Evolutionary conservation across 192 early-diverging fungal species (phyloP).

Genomic region (Diversispora epigaea): DNA sequence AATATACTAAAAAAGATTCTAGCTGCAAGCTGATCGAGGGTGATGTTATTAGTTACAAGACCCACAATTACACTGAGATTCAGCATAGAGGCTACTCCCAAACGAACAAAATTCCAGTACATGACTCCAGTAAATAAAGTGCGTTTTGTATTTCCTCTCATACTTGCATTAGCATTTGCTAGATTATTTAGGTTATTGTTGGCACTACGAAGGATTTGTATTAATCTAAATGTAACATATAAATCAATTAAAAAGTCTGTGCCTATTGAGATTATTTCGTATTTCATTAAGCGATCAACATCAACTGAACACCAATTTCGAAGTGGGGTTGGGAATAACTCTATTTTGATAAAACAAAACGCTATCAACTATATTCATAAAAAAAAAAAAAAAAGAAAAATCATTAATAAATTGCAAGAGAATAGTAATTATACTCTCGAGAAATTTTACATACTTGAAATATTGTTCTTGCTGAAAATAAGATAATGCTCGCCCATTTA

Average conservation of each 20-base stretch:
- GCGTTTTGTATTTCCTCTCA: neutral
- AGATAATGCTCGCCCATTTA: neutral
- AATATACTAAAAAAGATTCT: neutral
- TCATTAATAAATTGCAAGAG: neutral
- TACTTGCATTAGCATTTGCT: neutral
- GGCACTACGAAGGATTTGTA: neutral
- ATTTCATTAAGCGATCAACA: no score
- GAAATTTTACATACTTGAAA: neutral
- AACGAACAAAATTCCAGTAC: conserved; percentile 30
- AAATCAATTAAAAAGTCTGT: conserved; percentile 10
- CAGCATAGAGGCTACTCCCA: neutral
- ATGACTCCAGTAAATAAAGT: conserved; percentile 26
- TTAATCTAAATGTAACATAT: neutral
- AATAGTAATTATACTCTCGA: neutral
- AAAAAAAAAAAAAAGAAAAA: neutral
- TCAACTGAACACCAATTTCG: neutral
- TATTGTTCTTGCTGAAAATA: neutral
- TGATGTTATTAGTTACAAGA: no score
- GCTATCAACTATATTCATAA: neutral
- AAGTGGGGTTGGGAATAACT: neutral
- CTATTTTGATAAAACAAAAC: neutral
- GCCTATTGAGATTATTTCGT: neutral
- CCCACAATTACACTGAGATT: neutral
- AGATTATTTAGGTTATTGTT: conserved; percentile 20
- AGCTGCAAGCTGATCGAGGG: no score